Percentiles rank a stretch among this genome's conserved stretches.
These are phyloP conservation scores for Chaetomiaceae sp. DNA, from an alignment of 2,329 filamentous ascomycete species.

Conservation along the genomic window DNA sequence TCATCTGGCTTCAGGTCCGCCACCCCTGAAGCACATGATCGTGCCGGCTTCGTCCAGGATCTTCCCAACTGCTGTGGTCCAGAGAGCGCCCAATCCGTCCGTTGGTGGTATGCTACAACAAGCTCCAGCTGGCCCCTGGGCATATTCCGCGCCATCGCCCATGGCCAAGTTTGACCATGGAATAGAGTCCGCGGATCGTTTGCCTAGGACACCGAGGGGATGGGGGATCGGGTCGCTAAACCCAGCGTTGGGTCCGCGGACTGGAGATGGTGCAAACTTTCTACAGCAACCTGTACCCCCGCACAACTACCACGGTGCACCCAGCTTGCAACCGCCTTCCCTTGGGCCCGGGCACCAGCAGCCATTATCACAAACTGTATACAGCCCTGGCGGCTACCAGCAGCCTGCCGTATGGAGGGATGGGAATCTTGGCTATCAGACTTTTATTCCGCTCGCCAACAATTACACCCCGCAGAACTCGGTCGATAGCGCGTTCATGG, in stretches of 20 bases:
- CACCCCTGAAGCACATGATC: slow-evolving; percentile 78
- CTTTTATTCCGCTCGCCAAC: slow-evolving; percentile 31
- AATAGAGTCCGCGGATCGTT: slow-evolving; percentile 12
- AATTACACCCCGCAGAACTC: slow-evolving; percentile 35
- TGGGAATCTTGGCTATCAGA: slow-evolving; percentile 32
- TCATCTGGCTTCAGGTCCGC: slow-evolving; percentile 67
- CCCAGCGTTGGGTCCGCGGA: slow-evolving; percentile 4
- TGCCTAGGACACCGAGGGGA: slow-evolving; percentile 12
- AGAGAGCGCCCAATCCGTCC: slow-evolving; percentile 17
- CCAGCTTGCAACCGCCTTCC: slow-evolving; percentile 28
- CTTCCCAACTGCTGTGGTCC: slow-evolving; percentile 31
- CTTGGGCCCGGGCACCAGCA: slow-evolving; percentile 34
- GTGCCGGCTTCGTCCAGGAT: slow-evolving; percentile 52
- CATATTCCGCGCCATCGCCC: slow-evolving; percentile 21
- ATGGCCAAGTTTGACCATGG: slow-evolving; percentile 9
- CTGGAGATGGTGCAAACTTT: slow-evolving; percentile 17
- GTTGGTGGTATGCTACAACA: slow-evolving; percentile 17
- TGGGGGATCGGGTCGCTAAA: slow-evolving; percentile 22
- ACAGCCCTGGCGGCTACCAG: slow-evolving; percentile 38
- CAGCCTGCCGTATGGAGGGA: slow-evolving; percentile 38
- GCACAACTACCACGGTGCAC: slow-evolving; percentile 22
- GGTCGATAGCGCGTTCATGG: slow-evolving; percentile 33
- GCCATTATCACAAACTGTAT: slow-evolving; percentile 36
- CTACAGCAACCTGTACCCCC: slow-evolving; percentile 22
- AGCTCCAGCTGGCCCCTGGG: slow-evolving; percentile 22